Conservation (phyloP, 1,139 yeast species). For the Insectozyma bohioensis region DNA sequence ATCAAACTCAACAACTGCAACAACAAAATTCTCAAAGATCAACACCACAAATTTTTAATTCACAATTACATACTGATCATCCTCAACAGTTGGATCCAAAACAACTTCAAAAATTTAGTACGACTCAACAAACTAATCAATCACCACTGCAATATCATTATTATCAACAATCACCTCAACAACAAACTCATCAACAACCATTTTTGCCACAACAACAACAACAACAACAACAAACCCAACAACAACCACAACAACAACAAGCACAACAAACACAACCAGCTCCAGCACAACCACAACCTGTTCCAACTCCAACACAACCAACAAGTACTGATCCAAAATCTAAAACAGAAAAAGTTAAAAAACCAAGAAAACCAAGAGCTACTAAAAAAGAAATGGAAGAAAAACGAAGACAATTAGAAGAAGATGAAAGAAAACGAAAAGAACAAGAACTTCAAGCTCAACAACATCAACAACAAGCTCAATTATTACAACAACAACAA, state of each 20-base stretch:
- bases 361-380: constrained; percentile 27
- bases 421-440: constrained; percentile 8
- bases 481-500: constrained; percentile 10
- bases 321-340: no score
- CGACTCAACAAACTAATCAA: constrained; percentile 11
- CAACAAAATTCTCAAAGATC: constrained; percentile 18
- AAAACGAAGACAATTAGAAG: constrained; percentile 11
- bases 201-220: constrained; percentile 15
- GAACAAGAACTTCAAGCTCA: constrained; percentile 11
- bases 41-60: constrained; percentile 11
- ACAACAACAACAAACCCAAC: constrained; percentile 13
- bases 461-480: constrained; percentile 7
- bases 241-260: constrained; percentile 14
- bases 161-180: constrained; percentile 14
- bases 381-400: constrained; percentile 15
- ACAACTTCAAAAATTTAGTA: constrained; percentile 15
- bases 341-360: constrained; percentile 27
- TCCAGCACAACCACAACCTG: constrained; percentile 1
- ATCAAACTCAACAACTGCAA: constrained; percentile 11
- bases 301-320: constrained; percentile 6
- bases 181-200: constrained; percentile 6
- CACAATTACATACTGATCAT: constrained; percentile 13
- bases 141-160: constrained; percentile 13
- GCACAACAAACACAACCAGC: constrained; percentile 11
- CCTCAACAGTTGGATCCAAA: constrained; percentile 17